Percentiles rank a stretch among this genome's conserved stretches.
Evolutionary conservation across 2,329 filamentous ascomycete species (phyloP).

Genomic region (Aspergillus calidoustus): DNA sequence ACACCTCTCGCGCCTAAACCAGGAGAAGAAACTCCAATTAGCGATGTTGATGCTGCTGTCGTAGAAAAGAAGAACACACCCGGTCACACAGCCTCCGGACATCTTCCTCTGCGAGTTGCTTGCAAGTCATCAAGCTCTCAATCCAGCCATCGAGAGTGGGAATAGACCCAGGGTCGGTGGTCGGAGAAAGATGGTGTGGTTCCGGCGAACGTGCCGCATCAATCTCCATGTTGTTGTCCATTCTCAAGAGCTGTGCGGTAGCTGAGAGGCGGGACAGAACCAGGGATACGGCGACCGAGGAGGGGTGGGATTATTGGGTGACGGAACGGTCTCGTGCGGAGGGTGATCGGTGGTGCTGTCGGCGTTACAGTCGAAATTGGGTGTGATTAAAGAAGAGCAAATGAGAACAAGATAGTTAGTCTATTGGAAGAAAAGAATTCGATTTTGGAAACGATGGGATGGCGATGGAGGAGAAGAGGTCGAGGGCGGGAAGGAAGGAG

Average conservation of each 20-base stretch:
- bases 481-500: slow-evolving; percentile 19
- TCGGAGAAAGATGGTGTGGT: slow-evolving; percentile 73
- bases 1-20: slow-evolving; percentile 83
- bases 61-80: slow-evolving; percentile 59
- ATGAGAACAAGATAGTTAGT: slow-evolving; percentile 12
- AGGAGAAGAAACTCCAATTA: slow-evolving; percentile 24
- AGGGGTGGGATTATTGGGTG: slow-evolving; percentile 26
- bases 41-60: neutral
- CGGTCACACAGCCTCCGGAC: slow-evolving; percentile 98
- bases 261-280: slow-evolving; percentile 12
- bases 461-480: slow-evolving; percentile 10
- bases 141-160: slow-evolving; percentile 97
- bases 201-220: slow-evolving; percentile 88
- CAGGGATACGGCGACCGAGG: slow-evolving; percentile 29
- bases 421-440: slow-evolving; percentile 10
- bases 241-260: slow-evolving; percentile 44
- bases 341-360: slow-evolving; percentile 20
- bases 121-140: slow-evolving; percentile 97
- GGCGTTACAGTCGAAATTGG: slow-evolving; percentile 16
- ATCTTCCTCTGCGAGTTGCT: slow-evolving; percentile 92
- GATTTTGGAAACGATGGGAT: slow-evolving; percentile 14
- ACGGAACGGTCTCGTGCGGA: slow-evolving; percentile 43
- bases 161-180: slow-evolving; percentile 85
- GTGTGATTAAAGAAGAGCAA: slow-evolving; percentile 11
- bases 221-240: slow-evolving; percentile 98